These are phyloP conservation scores for Stachybotrys elegans DNA, from an alignment of 2,329 filamentous ascomycete species.

Conservation along the genomic window DNA sequence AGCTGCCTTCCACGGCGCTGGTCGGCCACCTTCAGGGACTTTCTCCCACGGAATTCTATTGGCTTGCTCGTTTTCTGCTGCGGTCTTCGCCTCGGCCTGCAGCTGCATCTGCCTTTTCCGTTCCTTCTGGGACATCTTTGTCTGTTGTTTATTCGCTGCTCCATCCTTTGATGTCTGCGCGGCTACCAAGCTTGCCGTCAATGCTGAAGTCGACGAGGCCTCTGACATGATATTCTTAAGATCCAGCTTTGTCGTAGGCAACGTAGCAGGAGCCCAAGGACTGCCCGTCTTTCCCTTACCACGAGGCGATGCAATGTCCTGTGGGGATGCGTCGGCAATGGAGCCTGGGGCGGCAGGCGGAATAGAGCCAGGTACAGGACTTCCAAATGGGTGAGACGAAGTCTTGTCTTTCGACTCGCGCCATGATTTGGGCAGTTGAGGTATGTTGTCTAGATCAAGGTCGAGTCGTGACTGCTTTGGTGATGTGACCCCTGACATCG, in stretches of 20 bases:
- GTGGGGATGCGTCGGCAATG: slow-evolving; percentile 1
- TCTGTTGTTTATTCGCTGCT: slow-evolving; percentile 29
- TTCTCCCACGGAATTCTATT: slow-evolving; percentile 41
- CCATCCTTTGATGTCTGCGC: slow-evolving; percentile 41
- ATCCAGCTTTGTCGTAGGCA: slow-evolving; percentile 61
- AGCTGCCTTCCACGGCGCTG: slow-evolving; percentile 63
- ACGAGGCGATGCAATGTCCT: slow-evolving; percentile 2
- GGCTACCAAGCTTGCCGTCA: slow-evolving; percentile 50
- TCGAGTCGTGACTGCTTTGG: slow-evolving; percentile 13
- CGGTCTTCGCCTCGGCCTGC: slow-evolving; percentile 44
- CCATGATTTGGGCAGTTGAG: slow-evolving; percentile 24
- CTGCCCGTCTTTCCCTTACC: slow-evolving; percentile 21
- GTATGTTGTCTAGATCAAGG: slow-evolving; percentile 20
- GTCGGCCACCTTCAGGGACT: slow-evolving; percentile 28
- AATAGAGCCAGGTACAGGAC: slow-evolving; percentile 8
- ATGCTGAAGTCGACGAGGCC: slow-evolving; percentile 44
- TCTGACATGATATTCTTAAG: slow-evolving; percentile 72
- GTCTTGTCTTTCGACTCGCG: slow-evolving; percentile 21
- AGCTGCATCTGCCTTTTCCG: slow-evolving; percentile 77
- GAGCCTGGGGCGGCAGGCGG: slow-evolving; percentile 13
- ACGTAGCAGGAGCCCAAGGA: slow-evolving; percentile 45
- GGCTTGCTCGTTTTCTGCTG: slow-evolving; percentile 25
- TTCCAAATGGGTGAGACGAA: slow-evolving; percentile 1
- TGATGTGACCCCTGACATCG: slow-evolving; percentile 17
- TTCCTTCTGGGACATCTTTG: slow-evolving; percentile 85